Percentiles rank a stretch among this genome's conserved stretches.
Evolutionary conservation across 2,329 filamentous ascomycete genomes (phyloP).

Genomic region (Fusarium nurragi): DNA sequence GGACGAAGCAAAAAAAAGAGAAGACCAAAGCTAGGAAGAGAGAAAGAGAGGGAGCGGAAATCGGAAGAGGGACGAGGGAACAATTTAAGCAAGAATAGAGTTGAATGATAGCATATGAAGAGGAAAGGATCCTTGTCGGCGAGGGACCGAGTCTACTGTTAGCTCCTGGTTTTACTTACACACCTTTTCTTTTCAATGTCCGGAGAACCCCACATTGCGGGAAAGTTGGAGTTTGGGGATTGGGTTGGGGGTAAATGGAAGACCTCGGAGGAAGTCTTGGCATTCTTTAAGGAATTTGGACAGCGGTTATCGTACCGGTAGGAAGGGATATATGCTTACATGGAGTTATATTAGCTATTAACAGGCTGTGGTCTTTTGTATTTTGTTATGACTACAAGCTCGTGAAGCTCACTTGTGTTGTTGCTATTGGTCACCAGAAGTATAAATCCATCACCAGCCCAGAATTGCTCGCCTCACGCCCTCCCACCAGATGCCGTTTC

Average conservation of each 20-base stretch:
- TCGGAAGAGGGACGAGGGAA: conserved; percentile 10
- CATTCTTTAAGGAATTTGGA: neutral
- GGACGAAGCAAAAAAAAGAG: neutral
- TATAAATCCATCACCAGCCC: neutral
- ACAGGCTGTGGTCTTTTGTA: neutral
- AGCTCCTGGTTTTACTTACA: conserved; percentile 22
- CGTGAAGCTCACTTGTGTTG: neutral
- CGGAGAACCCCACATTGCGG: conserved; percentile 37
- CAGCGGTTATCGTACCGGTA: neutral
- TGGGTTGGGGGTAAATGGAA: conserved; percentile 25
- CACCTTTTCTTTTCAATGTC: conserved; percentile 22
- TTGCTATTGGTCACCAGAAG: neutral
- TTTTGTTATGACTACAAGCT: neutral
- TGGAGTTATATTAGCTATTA: neutral
- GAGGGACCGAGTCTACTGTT: conserved; percentile 20
- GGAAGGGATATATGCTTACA: neutral
- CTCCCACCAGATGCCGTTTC: neutral
- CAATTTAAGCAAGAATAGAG: conserved; percentile 22
- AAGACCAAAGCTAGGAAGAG: conserved; percentile 4
- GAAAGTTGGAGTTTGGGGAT: conserved; percentile 22
- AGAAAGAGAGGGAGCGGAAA: conserved; percentile 11
- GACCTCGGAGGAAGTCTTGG: conserved; percentile 27
- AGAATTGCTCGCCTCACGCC: conserved; percentile 16
- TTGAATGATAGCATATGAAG: conserved; percentile 13
- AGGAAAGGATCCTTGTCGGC: conserved; percentile 18